These are phyloP conservation scores for Termitomyces sp. DNA, from an alignment of 768 basidiomycete species.

Conservation along the genomic window DNA sequence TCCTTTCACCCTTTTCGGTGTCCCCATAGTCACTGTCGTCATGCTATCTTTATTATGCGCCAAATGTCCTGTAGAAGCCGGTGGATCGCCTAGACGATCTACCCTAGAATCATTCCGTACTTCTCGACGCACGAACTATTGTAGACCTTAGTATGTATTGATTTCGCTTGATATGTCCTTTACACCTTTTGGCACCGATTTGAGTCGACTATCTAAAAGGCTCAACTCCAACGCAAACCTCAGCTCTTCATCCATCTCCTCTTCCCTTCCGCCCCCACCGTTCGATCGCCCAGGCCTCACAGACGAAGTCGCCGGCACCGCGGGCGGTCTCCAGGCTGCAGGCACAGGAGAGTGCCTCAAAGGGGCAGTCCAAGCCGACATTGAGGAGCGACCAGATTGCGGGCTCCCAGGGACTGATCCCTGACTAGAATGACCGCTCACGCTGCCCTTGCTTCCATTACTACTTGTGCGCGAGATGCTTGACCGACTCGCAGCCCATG, in stretches of 20 bases:
- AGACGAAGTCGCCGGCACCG: neutral
- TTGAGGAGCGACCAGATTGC: slow-evolving; percentile 16
- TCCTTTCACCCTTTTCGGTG: slow-evolving; percentile 2
- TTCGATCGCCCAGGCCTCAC: slow-evolving; percentile 10
- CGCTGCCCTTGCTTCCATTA: slow-evolving; percentile 1
- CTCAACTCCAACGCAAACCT: slow-evolving; percentile 64
- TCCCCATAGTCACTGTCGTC: neutral
- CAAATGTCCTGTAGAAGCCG: neutral
- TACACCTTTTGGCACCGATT: neutral
- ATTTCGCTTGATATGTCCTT: slow-evolving; percentile 4
- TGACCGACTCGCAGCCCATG: slow-evolving; percentile 11
- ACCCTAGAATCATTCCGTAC: slow-evolving; percentile 6
- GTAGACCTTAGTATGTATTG: slow-evolving; percentile 11
- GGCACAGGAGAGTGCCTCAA: slow-evolving; percentile 12
- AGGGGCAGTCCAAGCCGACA: slow-evolving; percentile 24
- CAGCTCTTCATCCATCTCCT: slow-evolving; percentile 59
- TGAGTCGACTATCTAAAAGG: slow-evolving; percentile 21
- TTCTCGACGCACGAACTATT: slow-evolving; percentile 9
- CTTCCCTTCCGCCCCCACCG: slow-evolving; percentile 9
- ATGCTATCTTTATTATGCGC: neutral
- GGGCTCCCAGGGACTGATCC: slow-evolving; percentile 5
- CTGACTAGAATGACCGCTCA: neutral
- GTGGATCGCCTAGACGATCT: slow-evolving; percentile 2
- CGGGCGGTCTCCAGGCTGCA: slow-evolving; percentile 4
- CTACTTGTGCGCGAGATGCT: slow-evolving; percentile 10